These are phyloP conservation scores for Cystofilobasidium ferigula DNA, from an alignment of 768 basidiomycete genomes.

Conservation along the genomic window DNA sequence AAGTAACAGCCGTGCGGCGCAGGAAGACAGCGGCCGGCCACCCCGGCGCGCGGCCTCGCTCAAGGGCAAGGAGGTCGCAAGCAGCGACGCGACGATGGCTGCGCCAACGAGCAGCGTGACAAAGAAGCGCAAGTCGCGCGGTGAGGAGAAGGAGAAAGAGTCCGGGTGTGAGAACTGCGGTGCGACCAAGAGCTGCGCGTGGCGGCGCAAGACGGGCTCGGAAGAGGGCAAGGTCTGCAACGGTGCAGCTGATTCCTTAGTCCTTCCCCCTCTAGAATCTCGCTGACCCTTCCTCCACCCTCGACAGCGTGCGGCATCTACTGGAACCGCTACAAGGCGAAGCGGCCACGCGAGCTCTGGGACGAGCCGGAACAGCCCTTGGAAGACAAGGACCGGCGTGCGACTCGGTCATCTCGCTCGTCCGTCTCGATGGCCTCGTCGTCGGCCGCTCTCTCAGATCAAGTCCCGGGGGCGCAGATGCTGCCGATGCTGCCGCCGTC, in stretches of 20 bases:
- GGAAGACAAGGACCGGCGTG: not conserved
- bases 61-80: conserved; percentile 4
- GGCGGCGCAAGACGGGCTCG: conserved; percentile 8
- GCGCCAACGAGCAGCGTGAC: not conserved
- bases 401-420: not conserved
- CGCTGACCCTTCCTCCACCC: not conserved
- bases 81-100: not conserved
- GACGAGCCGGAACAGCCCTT: conserved; percentile 6
- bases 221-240: conserved; percentile 18
- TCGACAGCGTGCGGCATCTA: conserved; percentile 16
- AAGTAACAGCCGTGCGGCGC: not conserved
- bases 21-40: not conserved
- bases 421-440: not conserved
- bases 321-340: conserved; percentile 18
- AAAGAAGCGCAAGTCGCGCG: conserved; percentile 6
- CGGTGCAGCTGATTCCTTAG: conserved; percentile 3
- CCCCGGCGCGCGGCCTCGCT: not conserved
- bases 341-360: conserved; percentile 20
- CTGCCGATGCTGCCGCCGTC: not conserved
- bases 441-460: not conserved
- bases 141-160: not conserved
- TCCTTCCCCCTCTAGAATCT: not conserved
- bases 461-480: not conserved
- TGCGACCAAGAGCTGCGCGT: not conserved
- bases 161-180: conserved; percentile 15